Base-by-base conservation (phyloP, 169 alveolate genomes). In the Cryptosporidium ubiquitum region DNA sequence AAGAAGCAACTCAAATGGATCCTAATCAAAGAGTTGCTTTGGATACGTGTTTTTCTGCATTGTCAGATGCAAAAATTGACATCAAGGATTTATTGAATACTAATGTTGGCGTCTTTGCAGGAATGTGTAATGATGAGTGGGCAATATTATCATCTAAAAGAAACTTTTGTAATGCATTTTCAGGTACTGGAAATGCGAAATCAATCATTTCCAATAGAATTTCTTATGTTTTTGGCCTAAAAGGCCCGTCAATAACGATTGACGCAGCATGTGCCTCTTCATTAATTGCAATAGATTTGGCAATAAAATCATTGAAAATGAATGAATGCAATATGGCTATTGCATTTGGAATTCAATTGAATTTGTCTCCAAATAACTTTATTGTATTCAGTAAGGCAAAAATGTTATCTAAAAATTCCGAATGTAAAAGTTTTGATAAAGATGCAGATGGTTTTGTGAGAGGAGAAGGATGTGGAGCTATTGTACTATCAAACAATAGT, bases 391-490 rank as follows among this genome's bases (percentile, higher is more conserved):
- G 75, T 18, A 64, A 85, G 12, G 93, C 95, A 5, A 49, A 70
- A 20, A 92, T 92, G 95, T 86, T 92, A 10, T 91, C 94, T 16
- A 37, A 37, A 20, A 91, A 91, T 47, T 84, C 92, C 12, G 73
- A 85, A 6, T 92, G 95, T 60, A 92, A 84, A 57, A 92, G 93
- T 47, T 92, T 92, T 70, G 95, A 92, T 74, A 92, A 85, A 37
- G 70, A 85, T 7, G 95, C 95, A 10, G 85, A 92, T 68, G 95
- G 95, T 2, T 92, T 86, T 69, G 93, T 85, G 18, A 85, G 95
- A 57, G 91, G 94, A 26, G 95, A 92, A 51, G 95, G 95, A 6
- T 86, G 92, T 26, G 95, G 94, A 6, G 94, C 93, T 1, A 60
- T 93, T 23, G 69, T 93, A 20, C 55, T 93, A 12, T 68, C 85